Percentiles rank a stretch among this genome's conserved stretches.
phyloP scores from a whole-genome alignment of 495 filamentous ascomycete species.

The Stereocaulon alpinum region DNA sequence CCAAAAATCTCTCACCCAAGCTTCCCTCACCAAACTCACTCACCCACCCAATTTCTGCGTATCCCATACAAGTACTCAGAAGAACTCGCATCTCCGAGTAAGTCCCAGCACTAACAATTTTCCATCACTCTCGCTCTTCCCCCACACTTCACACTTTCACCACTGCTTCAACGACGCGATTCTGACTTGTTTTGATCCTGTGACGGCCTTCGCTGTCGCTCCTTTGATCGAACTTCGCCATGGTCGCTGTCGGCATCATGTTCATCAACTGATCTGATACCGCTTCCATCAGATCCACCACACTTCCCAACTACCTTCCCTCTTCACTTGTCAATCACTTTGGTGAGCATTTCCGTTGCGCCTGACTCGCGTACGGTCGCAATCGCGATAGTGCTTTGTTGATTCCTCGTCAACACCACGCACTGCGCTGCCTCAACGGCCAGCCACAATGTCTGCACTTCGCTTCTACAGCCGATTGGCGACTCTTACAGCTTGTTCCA shows the following conservation, averaged over 20 bases:
- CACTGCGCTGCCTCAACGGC: constrained; percentile 17
- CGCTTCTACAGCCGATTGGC: constrained; percentile 8
- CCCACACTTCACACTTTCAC: constrained; percentile 18
- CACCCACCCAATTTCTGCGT: constrained; percentile 33
- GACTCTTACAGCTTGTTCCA: background rate
- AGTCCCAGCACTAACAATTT: constrained; percentile 28
- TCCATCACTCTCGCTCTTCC: constrained; percentile 1
- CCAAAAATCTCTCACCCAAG: constrained; percentile 52
- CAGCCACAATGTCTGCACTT: constrained; percentile 6
- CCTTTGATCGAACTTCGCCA: background rate
- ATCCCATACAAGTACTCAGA: constrained; percentile 23
- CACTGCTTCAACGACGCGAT: constrained; percentile 17
- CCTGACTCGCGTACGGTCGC: background rate
- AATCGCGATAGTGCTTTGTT: background rate
- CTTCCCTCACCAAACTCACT: constrained; percentile 46
- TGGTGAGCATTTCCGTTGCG: constrained; percentile 8
- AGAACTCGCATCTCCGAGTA: constrained; percentile 21
- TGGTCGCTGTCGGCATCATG: constrained; percentile 12
- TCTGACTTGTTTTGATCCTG: constrained; percentile 25
- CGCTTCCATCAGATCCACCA: constrained; percentile 9
- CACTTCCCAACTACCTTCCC: constrained; percentile 3
- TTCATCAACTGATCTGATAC: constrained; percentile 11
- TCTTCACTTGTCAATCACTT: background rate
- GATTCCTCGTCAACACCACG: constrained; percentile 18
- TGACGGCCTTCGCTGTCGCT: constrained; percentile 27